These are phyloP conservation scores for Pythium inflatum DNA, from an alignment of 352 stramenopile species.

Conservation along the genomic window DNA sequence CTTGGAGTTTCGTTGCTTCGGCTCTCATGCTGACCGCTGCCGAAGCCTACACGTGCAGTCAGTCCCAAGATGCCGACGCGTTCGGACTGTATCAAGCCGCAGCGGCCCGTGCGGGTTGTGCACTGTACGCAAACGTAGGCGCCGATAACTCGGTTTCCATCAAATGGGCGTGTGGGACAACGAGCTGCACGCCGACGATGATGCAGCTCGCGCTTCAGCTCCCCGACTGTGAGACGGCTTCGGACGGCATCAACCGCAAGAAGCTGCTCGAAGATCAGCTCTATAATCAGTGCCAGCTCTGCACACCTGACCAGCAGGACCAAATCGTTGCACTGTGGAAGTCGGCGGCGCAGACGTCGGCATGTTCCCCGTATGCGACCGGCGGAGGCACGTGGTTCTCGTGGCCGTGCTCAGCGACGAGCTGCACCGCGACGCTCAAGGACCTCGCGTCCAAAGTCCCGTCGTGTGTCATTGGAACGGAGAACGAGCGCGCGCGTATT, in stretches of 20 bases:
- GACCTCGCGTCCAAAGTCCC: constrained; percentile 23
- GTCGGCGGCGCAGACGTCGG: neutral
- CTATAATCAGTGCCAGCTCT: constrained; percentile 25
- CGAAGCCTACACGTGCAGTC: constrained; percentile 10
- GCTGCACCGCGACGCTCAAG: constrained; percentile 20
- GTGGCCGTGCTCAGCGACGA: constrained; percentile 24
- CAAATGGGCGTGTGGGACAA: constrained; percentile 16
- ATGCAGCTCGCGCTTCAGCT: constrained; percentile 22
- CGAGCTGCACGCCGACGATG: constrained; percentile 14
- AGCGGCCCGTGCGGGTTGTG: constrained; percentile 6
- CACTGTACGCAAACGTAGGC: constrained; percentile 8
- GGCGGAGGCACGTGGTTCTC: constrained; percentile 17
- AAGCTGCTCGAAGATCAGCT: constrained; percentile 2
- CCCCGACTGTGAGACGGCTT: constrained; percentile 12
- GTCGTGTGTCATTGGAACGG: constrained; percentile 1
- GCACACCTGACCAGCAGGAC: constrained; percentile 15
- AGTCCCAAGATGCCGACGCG: neutral
- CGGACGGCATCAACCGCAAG: constrained; percentile 18
- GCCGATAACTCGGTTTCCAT: constrained; percentile 5
- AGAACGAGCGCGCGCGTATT: constrained; percentile 21
- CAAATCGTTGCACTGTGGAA: constrained; percentile 20
- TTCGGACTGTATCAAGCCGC: constrained; percentile 13
- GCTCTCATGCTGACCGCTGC: neutral
- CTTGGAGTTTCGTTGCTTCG: neutral
- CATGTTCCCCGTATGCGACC: constrained; percentile 11